Conservation (phyloP, 352 stramenopile genomes). For the Peronospora destructor region DNA sequence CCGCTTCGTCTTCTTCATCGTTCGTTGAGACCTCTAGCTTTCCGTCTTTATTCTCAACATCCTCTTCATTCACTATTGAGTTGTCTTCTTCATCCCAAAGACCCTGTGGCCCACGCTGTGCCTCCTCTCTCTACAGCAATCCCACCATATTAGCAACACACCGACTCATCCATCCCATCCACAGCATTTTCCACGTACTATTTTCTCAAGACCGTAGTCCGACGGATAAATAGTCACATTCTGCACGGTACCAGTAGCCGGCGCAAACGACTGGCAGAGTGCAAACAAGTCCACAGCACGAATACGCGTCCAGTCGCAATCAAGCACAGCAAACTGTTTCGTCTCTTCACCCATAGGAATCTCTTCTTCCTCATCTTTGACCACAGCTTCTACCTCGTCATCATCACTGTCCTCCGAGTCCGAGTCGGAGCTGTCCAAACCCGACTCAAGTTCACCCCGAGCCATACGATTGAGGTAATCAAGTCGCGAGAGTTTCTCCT, state of each 20-base stretch:
- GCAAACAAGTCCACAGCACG: constrained; percentile 93
- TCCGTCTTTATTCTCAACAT: constrained; percentile 7
- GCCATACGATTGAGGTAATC: constrained; percentile 84
- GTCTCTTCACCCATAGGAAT: constrained; percentile 82
- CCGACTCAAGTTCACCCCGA: constrained; percentile 64
- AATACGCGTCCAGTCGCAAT: constrained; percentile 95
- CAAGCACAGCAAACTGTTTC: constrained; percentile 89
- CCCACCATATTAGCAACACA: constrained; percentile 3
- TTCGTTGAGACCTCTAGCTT: constrained; percentile 18
- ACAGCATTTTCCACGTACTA: constrained; percentile 43
- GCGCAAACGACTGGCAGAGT: constrained; percentile 92
- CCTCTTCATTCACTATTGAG: constrained; percentile 11
- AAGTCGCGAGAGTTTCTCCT: constrained; percentile 66
- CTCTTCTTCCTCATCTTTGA: constrained; percentile 56
- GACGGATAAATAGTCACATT: constrained; percentile 94
- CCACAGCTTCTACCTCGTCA: constrained; percentile 33
- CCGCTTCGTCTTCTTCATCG: constrained; percentile 17
- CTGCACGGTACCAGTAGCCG: constrained; percentile 79
- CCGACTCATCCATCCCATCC: background rate
- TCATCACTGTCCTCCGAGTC: constrained; percentile 49
- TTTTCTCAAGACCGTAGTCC: constrained; percentile 92
- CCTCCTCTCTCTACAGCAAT: constrained; percentile 63
- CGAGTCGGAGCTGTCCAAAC: constrained; percentile 41
- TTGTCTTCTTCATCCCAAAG: constrained; percentile 49
- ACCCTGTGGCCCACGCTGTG: constrained; percentile 57